Evolutionary conservation across 768 basidiomycete genomes (phyloP), one percentile per base, ranked within the genome.

Genomic region (Sarcomyxa edulis): DNA sequence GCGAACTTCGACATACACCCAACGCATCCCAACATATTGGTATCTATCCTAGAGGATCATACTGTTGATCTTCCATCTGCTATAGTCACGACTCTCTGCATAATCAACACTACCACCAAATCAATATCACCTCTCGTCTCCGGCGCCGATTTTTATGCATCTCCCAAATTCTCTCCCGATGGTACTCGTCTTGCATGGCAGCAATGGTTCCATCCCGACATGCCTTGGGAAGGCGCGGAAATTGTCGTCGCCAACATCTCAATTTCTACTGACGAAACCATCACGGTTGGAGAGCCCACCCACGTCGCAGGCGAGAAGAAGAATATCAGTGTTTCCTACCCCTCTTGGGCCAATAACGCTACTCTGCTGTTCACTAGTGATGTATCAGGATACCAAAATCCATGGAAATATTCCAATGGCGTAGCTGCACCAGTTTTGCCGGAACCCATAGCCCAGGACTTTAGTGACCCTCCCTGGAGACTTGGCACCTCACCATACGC

Each of bases 331-430:
- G 74, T 77, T 19, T 64, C 51, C 8, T 81, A 81, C 47, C 81
- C 86, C 0, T 48, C 58, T 5, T 88, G 85, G 84, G 55, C 66
- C 4, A 65, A 61, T 40, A 63, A 78, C 46, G 67, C 74, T 21
- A 66, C 57, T 4, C 61, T 89, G 26, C 59, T 82, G 32, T 87
- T 80, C 59, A 76, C 78, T 6, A 72, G 66, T 22, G 86, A 90
- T 46, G 62, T 66, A 38, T 73, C 75, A 11, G 83, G 81, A 0
- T 89, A 69, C 52, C 68, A 74, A 41, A 84, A 88, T 49, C 81
- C 87, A 0, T 86, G 75, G 70, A 65, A 50, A 16, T 80, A 72
- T 18, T 18, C 46, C 3, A 50, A 60, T 4, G 58, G 59, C 11
- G 54, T 58, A 7, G 47, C 63, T 4, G 33, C 53, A 0, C 53